Evolutionary conservation across 441 rosid genomes (phyloP), one percentile per base, ranked within the genome.

Genomic region (Jatropha multifida): DNA sequence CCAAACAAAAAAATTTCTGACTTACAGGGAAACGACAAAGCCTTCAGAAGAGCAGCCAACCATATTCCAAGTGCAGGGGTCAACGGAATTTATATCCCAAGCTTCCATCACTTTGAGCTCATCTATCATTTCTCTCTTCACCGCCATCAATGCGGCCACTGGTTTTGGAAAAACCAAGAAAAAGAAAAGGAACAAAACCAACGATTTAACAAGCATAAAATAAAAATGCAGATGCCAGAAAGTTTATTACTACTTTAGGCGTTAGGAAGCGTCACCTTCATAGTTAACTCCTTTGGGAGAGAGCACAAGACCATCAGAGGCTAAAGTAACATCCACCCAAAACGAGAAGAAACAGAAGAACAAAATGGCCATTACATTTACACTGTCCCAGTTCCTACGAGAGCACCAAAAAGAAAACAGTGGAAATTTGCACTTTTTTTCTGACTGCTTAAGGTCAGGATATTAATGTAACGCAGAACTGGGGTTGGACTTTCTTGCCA

Each of bases 61-160:
- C 99, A 92, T 95, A 78, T 84, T 88, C 98, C 99, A 95, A 78
- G 99, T 93, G 82, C 99, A 94, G 38, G 98, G 97, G 79, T 94
- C 99, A 79, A 94, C 99, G 3, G 98, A 94, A 84, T 93, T 91
- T 61, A 93, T 87, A 85, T 94, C 98, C 98, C 99, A 94, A 69
- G 94, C 98, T 7, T 83, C 85, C 92, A 91, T 80, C 48, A 87
- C 98, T 42, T 67, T 68, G 56, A 66, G 76, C 32, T 80, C 85
- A 82, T 93, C 99, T 84, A 65, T 76, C 92, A 95, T 88, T 76
- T 88, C 91, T 73, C 76, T 88, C 90, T 92, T 95, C 83, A 93
- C 76, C 59, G 96, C 85, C 97, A 93, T 93, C 76, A 95, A 84
- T 23, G 97, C 96, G 58, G 99, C 92, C 77, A 93, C 99, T 95